Evolutionary conservation across 495 filamentous ascomycete species (phyloP), one percentile per base, ranked within the genome.

Genomic region (Lindgomyces ingoldianus): DNA sequence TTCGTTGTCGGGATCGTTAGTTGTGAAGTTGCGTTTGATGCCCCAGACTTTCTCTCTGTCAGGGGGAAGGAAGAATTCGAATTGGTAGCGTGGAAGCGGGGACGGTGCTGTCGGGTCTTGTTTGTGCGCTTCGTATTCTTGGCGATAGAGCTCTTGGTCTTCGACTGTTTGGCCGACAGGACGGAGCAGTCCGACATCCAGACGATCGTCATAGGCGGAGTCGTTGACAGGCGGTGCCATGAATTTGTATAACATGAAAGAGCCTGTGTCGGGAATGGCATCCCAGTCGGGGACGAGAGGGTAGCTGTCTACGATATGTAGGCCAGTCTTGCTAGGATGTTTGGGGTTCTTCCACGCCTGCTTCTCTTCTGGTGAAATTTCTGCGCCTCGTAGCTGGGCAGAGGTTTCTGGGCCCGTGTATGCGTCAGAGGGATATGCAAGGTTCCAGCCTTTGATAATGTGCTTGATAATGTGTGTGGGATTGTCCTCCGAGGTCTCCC

Each of bases 241-340:
- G 77, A 97, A 97, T 65, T 98, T 97, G 76, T 92, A 85, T 11
- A 93, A 84, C 60, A 95, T 85, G 74, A 91, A 97, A 16, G 87
- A 86, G 57, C 91, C 91, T 25, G 85, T 86, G 73, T 96, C 90
- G n/a, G 92, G 88, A 71, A 93, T 87, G 9, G 90, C 89, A 18
- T 90, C 85, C n/a, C 93, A 83, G 67, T 98, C 94, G 1, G 94
- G 94, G 1, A 96, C 76, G 14, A 98, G 70, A 1, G 94, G 90
- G 70, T 86, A 93, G 62, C 85, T 85, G 48, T 91, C 91, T 29
- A 96, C 81, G 6, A 92, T 79, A 69, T 88, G 87, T 48, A 95
- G 70, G 66, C 87, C 84, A n/a, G 85, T 83, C 71, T 93, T 93
- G 21, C 85, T 84, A 0, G 94, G 95, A 70, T 98, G 93, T 60